These are phyloP conservation scores for Avena eriantha DNA, from an alignment of 176 grass and related monocot genomes.

Conservation along the genomic window DNA sequence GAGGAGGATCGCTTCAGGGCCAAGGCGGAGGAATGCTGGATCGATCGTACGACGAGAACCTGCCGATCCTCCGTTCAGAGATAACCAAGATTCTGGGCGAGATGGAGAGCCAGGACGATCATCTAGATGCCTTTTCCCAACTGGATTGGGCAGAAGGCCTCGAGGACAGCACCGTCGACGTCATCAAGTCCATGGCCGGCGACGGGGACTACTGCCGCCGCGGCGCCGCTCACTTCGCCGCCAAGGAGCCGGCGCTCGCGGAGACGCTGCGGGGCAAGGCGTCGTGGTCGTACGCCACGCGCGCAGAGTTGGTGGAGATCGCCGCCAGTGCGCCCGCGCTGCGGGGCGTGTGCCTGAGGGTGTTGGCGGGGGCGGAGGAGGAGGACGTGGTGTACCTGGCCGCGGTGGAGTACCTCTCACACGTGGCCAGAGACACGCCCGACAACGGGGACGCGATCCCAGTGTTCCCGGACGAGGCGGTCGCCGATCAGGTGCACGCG, in stretches of 20 bases:
- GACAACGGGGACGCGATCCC: neutral
- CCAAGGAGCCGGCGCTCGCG: neutral
- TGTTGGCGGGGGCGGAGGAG: neutral
- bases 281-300: neutral
- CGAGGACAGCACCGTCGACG: neutral
- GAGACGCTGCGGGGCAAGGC: neutral
- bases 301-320: neutral
- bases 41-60: neutral
- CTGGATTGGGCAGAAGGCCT: neutral
- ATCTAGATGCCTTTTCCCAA: neutral
- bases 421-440: neutral
- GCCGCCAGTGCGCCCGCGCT: neutral
- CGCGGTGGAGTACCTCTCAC: neutral
- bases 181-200: neutral
- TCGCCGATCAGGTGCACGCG: neutral
- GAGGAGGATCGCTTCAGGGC: neutral
- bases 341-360: neutral
- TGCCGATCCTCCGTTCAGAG: neutral
- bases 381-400: neutral
- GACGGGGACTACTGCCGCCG: neutral
- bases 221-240: neutral
- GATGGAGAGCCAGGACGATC: neutral
- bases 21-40: neutral
- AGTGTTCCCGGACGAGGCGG: neutral
- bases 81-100: neutral